Conservation (phyloP, 306 rosid species). For the Phaseolus lunatus region DNA sequence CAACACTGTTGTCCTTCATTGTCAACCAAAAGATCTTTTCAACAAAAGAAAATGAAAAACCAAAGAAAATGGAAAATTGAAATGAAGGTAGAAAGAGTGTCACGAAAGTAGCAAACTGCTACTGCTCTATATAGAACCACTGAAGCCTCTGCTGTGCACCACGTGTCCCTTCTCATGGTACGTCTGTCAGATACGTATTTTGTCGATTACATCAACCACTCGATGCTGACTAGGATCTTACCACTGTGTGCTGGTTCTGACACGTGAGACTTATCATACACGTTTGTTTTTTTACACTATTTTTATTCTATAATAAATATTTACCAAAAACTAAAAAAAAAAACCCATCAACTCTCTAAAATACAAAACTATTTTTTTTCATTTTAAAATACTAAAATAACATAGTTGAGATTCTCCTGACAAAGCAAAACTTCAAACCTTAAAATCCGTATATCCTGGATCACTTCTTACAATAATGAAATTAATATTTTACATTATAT, state of each 20-base stretch:
- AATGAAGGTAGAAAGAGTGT: background rate
- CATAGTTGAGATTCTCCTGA: too few species aligned
- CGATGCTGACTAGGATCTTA: constrained; percentile 48
- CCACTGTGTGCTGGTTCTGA: background rate
- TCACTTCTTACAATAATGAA: too few species aligned
- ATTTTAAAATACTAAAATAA: too few species aligned
- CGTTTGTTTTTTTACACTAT: too few species aligned
- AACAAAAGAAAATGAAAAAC: background rate
- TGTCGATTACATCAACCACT: constrained; percentile 31
- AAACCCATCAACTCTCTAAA: too few species aligned
- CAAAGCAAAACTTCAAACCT: too few species aligned
- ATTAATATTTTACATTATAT: too few species aligned
- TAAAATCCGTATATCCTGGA: too few species aligned
- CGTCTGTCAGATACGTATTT: constrained; percentile 49
- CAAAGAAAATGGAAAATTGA: background rate
- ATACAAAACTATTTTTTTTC: too few species aligned
- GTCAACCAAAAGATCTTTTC: background rate
- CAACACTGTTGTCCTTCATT: constrained; percentile 71
- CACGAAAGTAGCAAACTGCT: constrained; percentile 11
- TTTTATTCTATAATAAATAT: too few species aligned
- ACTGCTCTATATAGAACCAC: constrained; percentile 36
- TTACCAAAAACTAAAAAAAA: too few species aligned
- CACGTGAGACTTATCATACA: constrained; percentile 12
- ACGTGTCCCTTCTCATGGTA: constrained; percentile 28
- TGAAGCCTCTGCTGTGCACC: background rate